Evolutionary conservation across 768 basidiomycete genomes (phyloP).

Genomic region (Suillus discolor): DNA sequence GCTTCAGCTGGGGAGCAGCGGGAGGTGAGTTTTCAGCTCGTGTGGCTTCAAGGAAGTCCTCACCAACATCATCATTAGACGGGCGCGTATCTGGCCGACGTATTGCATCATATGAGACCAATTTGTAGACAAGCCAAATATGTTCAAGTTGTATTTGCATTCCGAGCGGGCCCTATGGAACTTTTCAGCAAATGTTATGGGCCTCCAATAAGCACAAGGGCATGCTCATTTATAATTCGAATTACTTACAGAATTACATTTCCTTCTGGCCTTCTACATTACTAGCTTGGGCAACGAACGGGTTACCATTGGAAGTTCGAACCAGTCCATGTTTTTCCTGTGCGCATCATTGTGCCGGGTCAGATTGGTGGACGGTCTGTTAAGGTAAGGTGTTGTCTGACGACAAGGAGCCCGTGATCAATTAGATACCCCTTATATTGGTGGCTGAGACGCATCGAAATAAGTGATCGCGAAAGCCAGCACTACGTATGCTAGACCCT

Average conservation of each 20-base stretch:
- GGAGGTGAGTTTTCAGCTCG: constrained; percentile 31
- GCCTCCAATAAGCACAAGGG: constrained; percentile 46
- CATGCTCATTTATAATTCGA: constrained; percentile 46
- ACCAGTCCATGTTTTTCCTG: constrained; percentile 66
- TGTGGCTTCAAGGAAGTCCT: constrained; percentile 4
- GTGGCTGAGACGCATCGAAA: constrained; percentile 60
- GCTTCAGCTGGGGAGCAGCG: constrained; percentile 58
- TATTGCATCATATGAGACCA: constrained; percentile 50
- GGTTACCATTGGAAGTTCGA: constrained; percentile 53
- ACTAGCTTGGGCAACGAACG: constrained; percentile 60
- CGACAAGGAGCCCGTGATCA: neutral
- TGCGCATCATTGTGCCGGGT: constrained; percentile 64
- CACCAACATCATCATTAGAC: constrained; percentile 44
- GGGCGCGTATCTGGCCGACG: constrained; percentile 57
- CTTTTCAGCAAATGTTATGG: constrained; percentile 48
- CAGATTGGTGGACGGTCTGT: constrained; percentile 64
- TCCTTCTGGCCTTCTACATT: neutral
- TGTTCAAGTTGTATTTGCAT: constrained; percentile 61
- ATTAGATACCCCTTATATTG: constrained; percentile 26
- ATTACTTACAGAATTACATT: neutral
- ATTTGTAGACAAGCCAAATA: constrained; percentile 40
- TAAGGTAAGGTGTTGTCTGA: constrained; percentile 23
- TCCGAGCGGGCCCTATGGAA: constrained; percentile 64
- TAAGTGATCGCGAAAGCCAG: constrained; percentile 51
- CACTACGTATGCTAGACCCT: constrained; percentile 44